Conservation (phyloP, 352 stramenopile genomes). For the Achlya hypogyna region DNA sequence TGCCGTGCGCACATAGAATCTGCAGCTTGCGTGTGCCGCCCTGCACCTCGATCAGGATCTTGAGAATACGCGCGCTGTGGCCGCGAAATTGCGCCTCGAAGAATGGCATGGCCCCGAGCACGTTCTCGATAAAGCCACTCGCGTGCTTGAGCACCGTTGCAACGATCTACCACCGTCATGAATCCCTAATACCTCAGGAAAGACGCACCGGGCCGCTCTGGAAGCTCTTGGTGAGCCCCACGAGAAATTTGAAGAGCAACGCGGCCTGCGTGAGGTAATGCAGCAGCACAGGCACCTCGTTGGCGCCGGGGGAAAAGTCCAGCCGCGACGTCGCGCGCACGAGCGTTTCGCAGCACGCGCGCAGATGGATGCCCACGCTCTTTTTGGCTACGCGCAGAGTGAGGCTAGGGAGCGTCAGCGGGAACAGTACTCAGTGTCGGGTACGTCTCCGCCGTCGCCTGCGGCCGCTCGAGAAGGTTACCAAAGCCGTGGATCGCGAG, state of each 20-base stretch:
- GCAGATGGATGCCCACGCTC: conserved; percentile 36
- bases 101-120: conserved; percentile 45
- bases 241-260: conserved; percentile 53
- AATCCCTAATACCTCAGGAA: neutral
- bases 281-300: conserved; percentile 29
- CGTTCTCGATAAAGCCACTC: conserved; percentile 41
- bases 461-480: conserved; percentile 31
- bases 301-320: conserved; percentile 24
- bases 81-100: conserved; percentile 39
- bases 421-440: conserved; percentile 30
- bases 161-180: conserved; percentile 25
- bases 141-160: conserved; percentile 43
- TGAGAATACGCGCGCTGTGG: conserved; percentile 42
- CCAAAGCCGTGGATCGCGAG: conserved; percentile 37
- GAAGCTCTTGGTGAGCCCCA: conserved; percentile 49
- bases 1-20: conserved; percentile 50
- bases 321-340: conserved; percentile 31
- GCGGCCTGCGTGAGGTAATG: conserved; percentile 44
- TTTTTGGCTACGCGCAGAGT: conserved; percentile 48
- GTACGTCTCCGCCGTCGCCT: conserved; percentile 18
- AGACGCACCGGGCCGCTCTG: conserved; percentile 30
- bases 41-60: conserved; percentile 44
- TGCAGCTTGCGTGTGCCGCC: conserved; percentile 52
- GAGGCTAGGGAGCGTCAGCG: neutral
- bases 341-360: conserved; percentile 38